phyloP scores from a whole-genome alignment of 495 filamentous ascomycete genomes.

The Geoglossum glabrum region DNA sequence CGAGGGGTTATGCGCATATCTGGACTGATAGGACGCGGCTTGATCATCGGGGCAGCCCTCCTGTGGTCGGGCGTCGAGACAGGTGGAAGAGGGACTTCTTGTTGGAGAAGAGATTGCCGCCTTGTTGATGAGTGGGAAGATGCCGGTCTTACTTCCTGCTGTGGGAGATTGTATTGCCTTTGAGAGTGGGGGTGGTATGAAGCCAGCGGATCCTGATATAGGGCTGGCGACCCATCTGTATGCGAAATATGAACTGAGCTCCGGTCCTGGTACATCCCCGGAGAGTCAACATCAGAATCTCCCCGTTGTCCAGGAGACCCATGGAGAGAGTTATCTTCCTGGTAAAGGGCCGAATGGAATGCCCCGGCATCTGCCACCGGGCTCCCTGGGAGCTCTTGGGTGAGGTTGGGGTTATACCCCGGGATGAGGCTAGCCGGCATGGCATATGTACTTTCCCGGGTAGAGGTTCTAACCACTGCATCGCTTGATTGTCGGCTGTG shows the following conservation, averaged over 20 bases:
- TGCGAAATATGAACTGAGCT: neutral
- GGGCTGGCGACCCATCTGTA: neutral
- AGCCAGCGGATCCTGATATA: neutral
- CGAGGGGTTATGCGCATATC: slow-evolving; percentile 40
- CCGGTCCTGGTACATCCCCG: neutral
- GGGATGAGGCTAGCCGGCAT: neutral
- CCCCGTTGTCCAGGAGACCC: neutral
- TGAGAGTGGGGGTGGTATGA: neutral
- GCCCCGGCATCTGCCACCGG: neutral
- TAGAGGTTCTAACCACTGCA: neutral
- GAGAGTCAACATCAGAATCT: neutral
- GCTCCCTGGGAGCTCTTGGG: neutral
- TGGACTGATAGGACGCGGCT: slow-evolving; percentile 36
- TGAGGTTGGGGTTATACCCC: neutral
- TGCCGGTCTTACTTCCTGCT: neutral
- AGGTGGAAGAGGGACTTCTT: neutral
- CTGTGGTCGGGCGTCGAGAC: neutral
- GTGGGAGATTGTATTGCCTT: neutral
- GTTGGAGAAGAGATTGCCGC: slow-evolving; percentile 10
- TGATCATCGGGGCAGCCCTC: slow-evolving; percentile 10
- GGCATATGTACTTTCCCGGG: neutral
- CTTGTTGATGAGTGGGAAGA: slow-evolving; percentile 11
- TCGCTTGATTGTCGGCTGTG: neutral
- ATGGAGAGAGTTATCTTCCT: neutral
- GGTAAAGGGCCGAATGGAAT: neutral